Evolutionary conservation across 1,284 basidiomycete species (phyloP), one percentile per base, ranked within the genome.

Genomic region (Irpex sp.): DNA sequence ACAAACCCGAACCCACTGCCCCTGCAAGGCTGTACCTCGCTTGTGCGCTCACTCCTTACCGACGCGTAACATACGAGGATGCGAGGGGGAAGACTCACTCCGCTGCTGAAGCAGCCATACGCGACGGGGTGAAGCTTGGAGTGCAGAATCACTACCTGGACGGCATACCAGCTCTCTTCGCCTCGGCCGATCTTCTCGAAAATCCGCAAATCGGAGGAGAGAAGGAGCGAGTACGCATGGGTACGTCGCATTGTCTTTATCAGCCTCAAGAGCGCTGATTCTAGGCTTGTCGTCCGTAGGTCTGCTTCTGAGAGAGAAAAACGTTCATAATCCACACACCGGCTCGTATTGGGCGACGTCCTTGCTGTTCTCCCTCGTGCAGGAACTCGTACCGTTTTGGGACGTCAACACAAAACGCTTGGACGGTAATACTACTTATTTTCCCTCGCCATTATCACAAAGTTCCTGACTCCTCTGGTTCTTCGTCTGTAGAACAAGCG

Each of bases 51-150:
- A 85, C 84, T 4, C 91, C 93, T 0, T 93, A 86, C 67, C 73
- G 79, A 17, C 78, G 77, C 4, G 74, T 89, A 34, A 85, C 79
- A 1, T 92, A 91, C 70, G 72, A 70, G 26, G 86, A 91, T 62
- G 82, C 81, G 70, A 94, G 93, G 72, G 79, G 80, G 13, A 92
- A 86, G 71, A 70, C 73, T 0, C 77, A 83, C 1, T 79, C 82
- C 3, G 85, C 87, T 0, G 81, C 88, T 1, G 86, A 91, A 59
- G 84, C 84, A n/a, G 86, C 90, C 38, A 84, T 97, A 49, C 82
- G 90, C 49, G 92, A 96, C 61, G 91, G 90, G 5, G 76, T 97
- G 64, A 97, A 94, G 78, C 81, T 95, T 31, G 94, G 94, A 7
- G 83, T 84, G 26, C 92, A 93, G 66, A 86, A 90, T 64, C 89